Percentiles rank a stretch among this genome's conserved stretches.
These are phyloP conservation scores for Eutrema heterophyllum DNA, from an alignment of 345 rosid species.

Conservation along the genomic window DNA sequence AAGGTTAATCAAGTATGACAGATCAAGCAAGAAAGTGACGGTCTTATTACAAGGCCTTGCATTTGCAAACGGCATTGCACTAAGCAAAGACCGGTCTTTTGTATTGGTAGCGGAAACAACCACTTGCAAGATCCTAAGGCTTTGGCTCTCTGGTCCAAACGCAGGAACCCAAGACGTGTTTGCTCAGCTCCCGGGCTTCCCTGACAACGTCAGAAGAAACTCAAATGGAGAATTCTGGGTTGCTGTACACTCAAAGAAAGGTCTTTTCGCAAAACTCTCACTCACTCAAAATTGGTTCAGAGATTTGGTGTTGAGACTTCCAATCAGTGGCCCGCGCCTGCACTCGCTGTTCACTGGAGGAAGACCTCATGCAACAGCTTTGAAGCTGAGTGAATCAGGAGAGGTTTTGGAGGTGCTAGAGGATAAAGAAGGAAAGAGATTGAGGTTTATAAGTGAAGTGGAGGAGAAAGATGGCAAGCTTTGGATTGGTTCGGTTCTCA, in stretches of 20 bases:
- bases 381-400: slow-evolving; percentile 53
- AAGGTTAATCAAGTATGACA: slow-evolving; percentile 58
- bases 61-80: slow-evolving; percentile 68
- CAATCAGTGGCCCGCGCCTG: slow-evolving; percentile 42
- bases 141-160: slow-evolving; percentile 46
- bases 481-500: slow-evolving; percentile 65
- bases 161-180: slow-evolving; percentile 41
- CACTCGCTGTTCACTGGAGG: slow-evolving; percentile 53
- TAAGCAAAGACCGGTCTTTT: slow-evolving; percentile 59
- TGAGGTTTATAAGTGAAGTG: slow-evolving; percentile 66
- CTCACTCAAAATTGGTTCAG: slow-evolving; percentile 42
- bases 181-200: slow-evolving; percentile 56
- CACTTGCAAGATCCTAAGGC: slow-evolving; percentile 39
- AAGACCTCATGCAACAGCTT: slow-evolving; percentile 55
- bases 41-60: slow-evolving; percentile 50
- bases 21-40: slow-evolving; percentile 45
- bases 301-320: slow-evolving; percentile 37
- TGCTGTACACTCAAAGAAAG: slow-evolving; percentile 60
- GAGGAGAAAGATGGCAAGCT: slow-evolving; percentile 61
- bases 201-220: slow-evolving; percentile 62
- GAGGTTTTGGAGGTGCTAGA: slow-evolving; percentile 47
- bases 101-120: slow-evolving; percentile 52
- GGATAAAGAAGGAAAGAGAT: slow-evolving; percentile 46
- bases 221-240: slow-evolving; percentile 69
- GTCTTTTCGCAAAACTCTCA: slow-evolving; percentile 37